Percentiles rank a stretch among this genome's conserved stretches.
Conservation (phyloP, 192 early-diverging fungal genomes). For the Chytriomyces hyalinus region DNA sequence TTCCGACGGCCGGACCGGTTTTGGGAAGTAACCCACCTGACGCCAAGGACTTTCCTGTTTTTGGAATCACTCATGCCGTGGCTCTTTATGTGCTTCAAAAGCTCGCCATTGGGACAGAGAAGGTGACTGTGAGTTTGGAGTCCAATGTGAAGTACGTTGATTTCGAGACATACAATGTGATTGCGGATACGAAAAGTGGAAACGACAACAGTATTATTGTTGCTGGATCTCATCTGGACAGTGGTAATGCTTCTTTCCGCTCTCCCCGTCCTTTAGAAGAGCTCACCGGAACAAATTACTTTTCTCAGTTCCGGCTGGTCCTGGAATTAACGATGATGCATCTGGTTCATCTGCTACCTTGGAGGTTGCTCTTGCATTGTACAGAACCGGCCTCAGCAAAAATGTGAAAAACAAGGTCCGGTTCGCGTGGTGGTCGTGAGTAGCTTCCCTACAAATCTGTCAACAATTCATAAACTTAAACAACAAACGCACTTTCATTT, state of each 20-base stretch:
- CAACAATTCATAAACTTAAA: not conserved
- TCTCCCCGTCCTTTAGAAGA: not conserved
- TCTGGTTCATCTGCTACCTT: conserved; percentile 52
- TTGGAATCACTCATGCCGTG: conserved; percentile 29
- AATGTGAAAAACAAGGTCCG: conserved; percentile 43
- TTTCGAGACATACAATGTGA: conserved; percentile 41
- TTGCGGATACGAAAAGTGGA: conserved; percentile 43
- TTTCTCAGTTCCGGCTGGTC: conserved; percentile 46
- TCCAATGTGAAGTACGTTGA: conserved; percentile 11
- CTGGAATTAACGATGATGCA: conserved; percentile 59
- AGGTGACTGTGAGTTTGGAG: conserved; percentile 24
- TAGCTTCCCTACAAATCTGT: not conserved
- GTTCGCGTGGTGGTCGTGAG: conserved; percentile 45
- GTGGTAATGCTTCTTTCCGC: conserved; percentile 11
- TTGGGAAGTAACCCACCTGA: conserved; percentile 14
- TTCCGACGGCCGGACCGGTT: conserved; percentile 28
- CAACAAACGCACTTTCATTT: not conserved
- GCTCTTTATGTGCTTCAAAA: conserved; percentile 30
- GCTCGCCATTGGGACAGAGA: conserved; percentile 15
- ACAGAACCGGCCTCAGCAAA: conserved; percentile 38
- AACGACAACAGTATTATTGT: conserved; percentile 40
- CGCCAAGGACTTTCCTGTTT: conserved; percentile 8
- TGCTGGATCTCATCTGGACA: conserved; percentile 50
- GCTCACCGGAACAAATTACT: not conserved
- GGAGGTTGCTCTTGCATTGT: conserved; percentile 42